Base-by-base conservation (phyloP, 345 rosid species). In the Triadica sebifera region DNA sequence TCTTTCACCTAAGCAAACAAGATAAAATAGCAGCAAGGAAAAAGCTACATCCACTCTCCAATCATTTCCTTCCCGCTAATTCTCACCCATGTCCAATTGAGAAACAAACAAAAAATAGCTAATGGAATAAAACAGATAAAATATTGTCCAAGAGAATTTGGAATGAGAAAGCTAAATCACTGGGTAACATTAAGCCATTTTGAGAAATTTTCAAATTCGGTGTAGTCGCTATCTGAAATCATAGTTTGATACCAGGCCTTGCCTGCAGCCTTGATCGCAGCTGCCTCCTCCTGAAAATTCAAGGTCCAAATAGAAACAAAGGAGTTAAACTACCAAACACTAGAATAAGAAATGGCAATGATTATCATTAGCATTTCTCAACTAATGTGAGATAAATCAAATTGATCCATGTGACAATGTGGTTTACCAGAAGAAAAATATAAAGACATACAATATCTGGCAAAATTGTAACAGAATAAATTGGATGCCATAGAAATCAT, bases 201-300 rank as follows among this genome's bases (percentile, higher is more conserved):
- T 9, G 94, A 47, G 93, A 92, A 92, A 82, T 82, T 87, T 56
- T 92, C 97, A 12, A 92, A 92, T 78, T 89, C 94, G 0, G 97
- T 88, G 86, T 90, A 95, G 65, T 95, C 98, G 53, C 91, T 83
- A 84, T 95, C 99, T 0, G 98, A 93, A 20, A 93, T 89, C 99
- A 95, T 95, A 0, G 97, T 93, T 67, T 87, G 74, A 74, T 91
- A 91, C 98, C 98, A 95, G 4, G 97, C 93, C 82, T 93, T 93
- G 4, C 98, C 97, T 2, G 98, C 97, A 12, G 93, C 85, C 86
- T 72, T 91, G 67, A 89, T 75, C 0, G 93, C 89, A 29, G 82
- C 63, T 8, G 93, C 91, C 72, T 93, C 97, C 90, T 95, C 99
- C 99, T 95, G 78, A 2, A 25, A 63, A 51, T 22, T n/a, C 46